Conservation (phyloP, 2,329 filamentous ascomycete genomes). For the Arthrinium phaeospermum region DNA sequence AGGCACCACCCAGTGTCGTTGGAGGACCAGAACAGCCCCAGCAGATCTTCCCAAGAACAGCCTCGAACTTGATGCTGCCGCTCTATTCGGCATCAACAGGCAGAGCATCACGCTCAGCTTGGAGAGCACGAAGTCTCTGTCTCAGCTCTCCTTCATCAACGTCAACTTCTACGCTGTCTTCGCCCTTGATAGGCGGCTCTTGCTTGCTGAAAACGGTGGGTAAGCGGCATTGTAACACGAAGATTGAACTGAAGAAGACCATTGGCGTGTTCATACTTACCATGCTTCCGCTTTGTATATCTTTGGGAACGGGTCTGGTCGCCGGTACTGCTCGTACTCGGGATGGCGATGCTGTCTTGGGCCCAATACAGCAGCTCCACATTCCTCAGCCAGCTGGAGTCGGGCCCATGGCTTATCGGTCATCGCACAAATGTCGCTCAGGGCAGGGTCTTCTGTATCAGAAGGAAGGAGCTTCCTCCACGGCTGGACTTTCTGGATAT, state of each 20-base stretch:
- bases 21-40: neutral
- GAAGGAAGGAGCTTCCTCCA: neutral
- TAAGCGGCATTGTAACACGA: neutral
- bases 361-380: neutral
- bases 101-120: neutral
- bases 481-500: neutral
- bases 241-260: neutral
- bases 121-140: neutral
- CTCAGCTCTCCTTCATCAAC: neutral
- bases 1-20: neutral
- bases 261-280: neutral
- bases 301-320: neutral
- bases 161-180: neutral
- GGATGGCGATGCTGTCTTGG: neutral
- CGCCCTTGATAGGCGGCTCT: neutral
- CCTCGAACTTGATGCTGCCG: neutral
- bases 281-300: neutral
- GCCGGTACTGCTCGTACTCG: neutral
- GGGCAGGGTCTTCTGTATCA: neutral
- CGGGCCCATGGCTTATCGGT: neutral
- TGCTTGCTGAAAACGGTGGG: neutral
- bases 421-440: neutral
- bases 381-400: neutral
- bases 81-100: neutral
- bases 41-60: neutral